Evolutionary conservation across 768 basidiomycete genomes (phyloP).

Genomic region (Calocybe cyanea): DNA sequence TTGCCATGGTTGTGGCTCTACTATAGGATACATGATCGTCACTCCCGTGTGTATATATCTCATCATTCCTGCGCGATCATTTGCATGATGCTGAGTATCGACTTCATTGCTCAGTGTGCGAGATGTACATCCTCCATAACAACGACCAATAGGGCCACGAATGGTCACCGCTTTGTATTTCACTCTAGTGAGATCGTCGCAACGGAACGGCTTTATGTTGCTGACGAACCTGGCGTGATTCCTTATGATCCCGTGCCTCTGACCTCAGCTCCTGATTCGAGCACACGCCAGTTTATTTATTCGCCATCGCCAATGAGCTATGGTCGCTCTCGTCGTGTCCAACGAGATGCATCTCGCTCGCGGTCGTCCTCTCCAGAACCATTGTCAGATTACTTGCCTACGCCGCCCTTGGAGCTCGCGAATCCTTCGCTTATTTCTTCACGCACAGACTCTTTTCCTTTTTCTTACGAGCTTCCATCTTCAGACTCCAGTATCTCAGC

Average conservation of each 20-base stretch:
- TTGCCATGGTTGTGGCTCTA: conserved; percentile 73
- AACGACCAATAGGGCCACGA: conserved; percentile 66
- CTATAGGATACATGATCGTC: conserved; percentile 80
- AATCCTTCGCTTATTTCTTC: conserved; percentile 23
- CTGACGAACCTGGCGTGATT: conserved; percentile 60
- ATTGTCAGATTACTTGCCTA: conserved; percentile 31
- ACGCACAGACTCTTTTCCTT: conserved; percentile 25
- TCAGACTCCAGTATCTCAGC: conserved; percentile 12
- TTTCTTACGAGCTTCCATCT: conserved; percentile 15
- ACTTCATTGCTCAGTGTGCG: conserved; percentile 38
- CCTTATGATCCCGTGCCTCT: conserved; percentile 32
- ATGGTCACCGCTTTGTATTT: conserved; percentile 86
- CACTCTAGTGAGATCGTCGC: conserved; percentile 67
- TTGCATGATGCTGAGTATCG: conserved; percentile 5
- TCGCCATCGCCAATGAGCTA: conserved; percentile 15
- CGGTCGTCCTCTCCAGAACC: conserved; percentile 24
- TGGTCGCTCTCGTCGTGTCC: conserved; percentile 3
- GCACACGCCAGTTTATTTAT: conserved; percentile 12
- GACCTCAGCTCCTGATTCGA: conserved; percentile 12
- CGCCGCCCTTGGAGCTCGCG: conserved; percentile 36
- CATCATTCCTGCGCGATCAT: no score
- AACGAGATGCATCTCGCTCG: conserved; percentile 13
- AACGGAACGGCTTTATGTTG: conserved; percentile 61
- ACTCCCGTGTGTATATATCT: conserved; percentile 42
- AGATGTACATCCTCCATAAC: conserved; percentile 73